Evolutionary conservation across 2,329 filamentous ascomycete species (phyloP), one percentile per base, ranked within the genome.

Genomic region (Colletotrichum spinosum): DNA sequence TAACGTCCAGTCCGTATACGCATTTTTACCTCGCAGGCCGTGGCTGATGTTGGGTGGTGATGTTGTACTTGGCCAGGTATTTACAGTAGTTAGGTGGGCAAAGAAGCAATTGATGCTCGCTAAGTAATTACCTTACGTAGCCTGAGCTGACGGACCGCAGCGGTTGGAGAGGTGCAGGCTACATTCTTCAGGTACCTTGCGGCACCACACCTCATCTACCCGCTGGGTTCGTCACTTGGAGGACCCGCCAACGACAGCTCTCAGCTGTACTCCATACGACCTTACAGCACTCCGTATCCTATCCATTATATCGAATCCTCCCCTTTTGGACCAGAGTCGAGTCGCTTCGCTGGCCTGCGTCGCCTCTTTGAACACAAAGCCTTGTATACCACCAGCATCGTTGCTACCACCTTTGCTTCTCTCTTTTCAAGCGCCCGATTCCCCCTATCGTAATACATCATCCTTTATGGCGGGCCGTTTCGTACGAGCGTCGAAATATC

Each of bases 401-500:
- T 56, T 51, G 34, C 38, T 10, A 17, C 38, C 39, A 35, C 50
- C 25, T 34, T 37, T 37, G 7, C 48, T 34, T 46, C 41, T 41
- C 51, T 44, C 55, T 15, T 25, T 39, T 33, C 50, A 34, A 48
- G 45, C 38, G 37, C 51, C 49, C 37, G 34, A 37, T 38, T 52
- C 41, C 37, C 7, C 42, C 38, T n/a, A 53, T 35, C 34, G 51
- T 33, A 49, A 50, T 44, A 46, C 54, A 67, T 55, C 44, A 38
- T 65, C 44, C 71, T 74, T 72, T 77, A 89, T 89, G 86, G 80
- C 86, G 76, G 85, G 86, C 77, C 86, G 88, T 76, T 90, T 90
- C 77, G 88, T 90, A 78, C 84, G 88, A 79, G 84, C 87, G 79
- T 90, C 88, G 77, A 90, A 90, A 76, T 90, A 89, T 80, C 87